Conservation (phyloP, 1,139 yeast genomes). For the Pneumocystis canis region DNA sequence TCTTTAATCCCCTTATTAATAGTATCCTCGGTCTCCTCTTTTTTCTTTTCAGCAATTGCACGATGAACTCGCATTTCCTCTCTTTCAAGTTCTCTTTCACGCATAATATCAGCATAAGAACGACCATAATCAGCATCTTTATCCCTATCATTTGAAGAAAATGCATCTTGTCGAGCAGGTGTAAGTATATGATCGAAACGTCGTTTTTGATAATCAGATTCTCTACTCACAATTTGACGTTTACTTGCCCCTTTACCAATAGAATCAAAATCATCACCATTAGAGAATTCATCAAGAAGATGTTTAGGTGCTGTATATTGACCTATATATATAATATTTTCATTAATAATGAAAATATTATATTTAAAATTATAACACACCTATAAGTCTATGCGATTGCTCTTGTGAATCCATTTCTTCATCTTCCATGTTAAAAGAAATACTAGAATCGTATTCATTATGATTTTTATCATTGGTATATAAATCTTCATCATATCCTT, state of each 20-base stretch:
- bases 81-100: slow-evolving; percentile 22
- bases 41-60: slow-evolving; percentile 18
- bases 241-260: slow-evolving; percentile 6
- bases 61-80: slow-evolving; percentile 23
- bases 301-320: slow-evolving; percentile 24
- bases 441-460: background rate
- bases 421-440: background rate
- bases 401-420: background rate
- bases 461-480: background rate
- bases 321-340: background rate
- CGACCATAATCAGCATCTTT: slow-evolving; percentile 17
- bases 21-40: slow-evolving; percentile 1
- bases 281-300: slow-evolving; percentile 21
- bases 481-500: background rate
- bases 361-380: background rate
- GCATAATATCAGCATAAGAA: slow-evolving; percentile 20
- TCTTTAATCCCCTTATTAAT: slow-evolving; percentile 4
- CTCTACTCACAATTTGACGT: slow-evolving; percentile 26
- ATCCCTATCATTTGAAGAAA: slow-evolving; percentile 16
- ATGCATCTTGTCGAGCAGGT: slow-evolving; percentile 16
- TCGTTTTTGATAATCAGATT: slow-evolving; percentile 30
- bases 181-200: slow-evolving; percentile 26
- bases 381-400: background rate
- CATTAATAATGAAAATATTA: background rate
- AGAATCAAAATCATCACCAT: slow-evolving; percentile 22